Base-by-base conservation (phyloP, 2,329 filamentous ascomycete species). In the Cladophialophora yegresii region DNA sequence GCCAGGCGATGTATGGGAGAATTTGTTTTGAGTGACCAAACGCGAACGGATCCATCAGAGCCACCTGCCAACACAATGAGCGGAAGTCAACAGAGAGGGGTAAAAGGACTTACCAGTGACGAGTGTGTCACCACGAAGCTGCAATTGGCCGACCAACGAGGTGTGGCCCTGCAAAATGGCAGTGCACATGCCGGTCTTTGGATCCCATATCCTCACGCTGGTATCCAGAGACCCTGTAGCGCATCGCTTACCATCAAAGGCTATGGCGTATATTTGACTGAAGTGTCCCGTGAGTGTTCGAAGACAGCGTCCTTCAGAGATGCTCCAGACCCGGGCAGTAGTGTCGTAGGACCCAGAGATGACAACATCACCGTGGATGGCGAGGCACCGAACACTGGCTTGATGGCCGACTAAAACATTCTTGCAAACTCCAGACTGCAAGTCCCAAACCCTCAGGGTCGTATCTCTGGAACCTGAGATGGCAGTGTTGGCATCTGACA, bases 311-410 rank as follows among this genome's bases (percentile, higher is more conserved):
- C 95, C 95, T 78, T 97, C 91, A 1, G 92, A 96, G 58, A 99
- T 98, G 76, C 91, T 97, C 95, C 95, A 99, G 63, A 99, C 93
- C 72, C 92, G 89, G 23, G 95, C 95, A 23, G 92, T 97, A 6
- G 95, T 97, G 76, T 99, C 95, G 78, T 99, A 99, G 77, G 92
- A 96, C 63, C 95, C 95, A 32, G 93, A 97, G n/a, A 99, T 95
- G 47, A 98, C 91, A 69, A 96, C 87, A 77, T 99, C 93, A 61
- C 93, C 95, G 75, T 96, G 92, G 72, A 98, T 96, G 75, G 96
- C 95, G 49, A 99, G 82, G 76, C 93, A 99, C 68, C 93, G 85
- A 28, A 99, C 93, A 76, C 92, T 97, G 51, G 93, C 93, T 77
- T 97, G 93, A 75, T 99, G 93, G 10, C 95, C 93, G 45, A 96